Evolutionary conservation across 805 yeast genomes (phyloP).

Genomic region (Tetrapisispora iriomotensis): DNA sequence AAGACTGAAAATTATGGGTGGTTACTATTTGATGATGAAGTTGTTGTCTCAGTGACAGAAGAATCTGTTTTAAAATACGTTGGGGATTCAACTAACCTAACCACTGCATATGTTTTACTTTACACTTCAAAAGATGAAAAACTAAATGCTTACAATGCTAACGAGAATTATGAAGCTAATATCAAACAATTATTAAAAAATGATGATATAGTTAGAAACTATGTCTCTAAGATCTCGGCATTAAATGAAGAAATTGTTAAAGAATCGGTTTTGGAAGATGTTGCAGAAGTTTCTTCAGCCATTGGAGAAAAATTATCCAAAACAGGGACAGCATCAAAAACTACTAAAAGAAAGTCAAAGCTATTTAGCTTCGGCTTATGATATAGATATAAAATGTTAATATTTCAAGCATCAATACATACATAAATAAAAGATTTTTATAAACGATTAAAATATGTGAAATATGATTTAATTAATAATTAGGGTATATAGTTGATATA

Average conservation of each 20-base stretch:
- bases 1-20: constrained; percentile 74
- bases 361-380: constrained; percentile 15
- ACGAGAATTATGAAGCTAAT: constrained; percentile 12
- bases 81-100: constrained; percentile 80
- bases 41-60: constrained; percentile 82
- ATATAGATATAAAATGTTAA: too few species aligned
- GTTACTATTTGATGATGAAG: constrained; percentile 91
- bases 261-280: neutral
- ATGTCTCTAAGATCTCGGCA: neutral
- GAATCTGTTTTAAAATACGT: constrained; percentile 73
- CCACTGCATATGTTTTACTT: constrained; percentile 85
- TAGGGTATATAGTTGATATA: neutral
- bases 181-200: constrained; percentile 16
- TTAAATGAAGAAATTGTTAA: neutral
- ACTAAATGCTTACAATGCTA: neutral
- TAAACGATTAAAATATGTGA: too few species aligned
- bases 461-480: neutral
- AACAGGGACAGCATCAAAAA: neutral
- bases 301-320: neutral
- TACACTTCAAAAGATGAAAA: constrained; percentile 46
- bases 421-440: too few species aligned
- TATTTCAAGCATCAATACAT: too few species aligned
- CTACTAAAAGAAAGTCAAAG: constrained; percentile 18
- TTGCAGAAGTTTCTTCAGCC: neutral
- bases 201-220: constrained; percentile 16